These are phyloP conservation scores for Trichoderma sp. DNA, from an alignment of 2,329 filamentous ascomycete species.

Conservation along the genomic window DNA sequence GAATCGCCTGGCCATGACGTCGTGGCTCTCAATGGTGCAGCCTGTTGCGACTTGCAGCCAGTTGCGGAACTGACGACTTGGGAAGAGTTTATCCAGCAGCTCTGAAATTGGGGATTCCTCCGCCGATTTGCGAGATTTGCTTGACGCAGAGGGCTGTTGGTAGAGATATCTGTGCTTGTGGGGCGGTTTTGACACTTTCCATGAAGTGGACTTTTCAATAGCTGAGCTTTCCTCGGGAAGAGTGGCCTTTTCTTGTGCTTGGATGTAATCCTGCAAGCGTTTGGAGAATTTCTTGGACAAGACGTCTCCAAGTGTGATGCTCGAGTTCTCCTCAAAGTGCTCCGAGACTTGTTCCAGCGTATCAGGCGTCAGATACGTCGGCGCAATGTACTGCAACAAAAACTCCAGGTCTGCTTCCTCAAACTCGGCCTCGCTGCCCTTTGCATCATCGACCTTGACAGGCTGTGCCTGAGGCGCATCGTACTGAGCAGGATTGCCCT, in stretches of 20 bases:
- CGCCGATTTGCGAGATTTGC: conserved; percentile 36
- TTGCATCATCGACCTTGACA: conserved; percentile 43
- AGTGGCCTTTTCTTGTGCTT: conserved; percentile 56
- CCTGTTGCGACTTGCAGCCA: conserved; percentile 86
- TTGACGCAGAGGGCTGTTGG: conserved; percentile 53
- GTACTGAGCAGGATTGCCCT: conserved; percentile 86
- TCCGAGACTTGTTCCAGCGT: conserved; percentile 79
- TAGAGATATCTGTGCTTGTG: conserved; percentile 96
- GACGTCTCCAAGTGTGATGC: conserved; percentile 76
- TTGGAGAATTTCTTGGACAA: conserved; percentile 74
- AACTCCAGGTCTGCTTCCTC: conserved; percentile 83
- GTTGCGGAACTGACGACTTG: conserved; percentile 80
- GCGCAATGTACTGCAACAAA: conserved; percentile 83
- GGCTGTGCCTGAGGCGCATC: conserved; percentile 71
- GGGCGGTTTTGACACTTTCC: conserved; percentile 80
- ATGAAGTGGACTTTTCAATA: conserved; percentile 59
- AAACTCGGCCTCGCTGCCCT: conserved; percentile 55
- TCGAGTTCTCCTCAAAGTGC: conserved; percentile 78
- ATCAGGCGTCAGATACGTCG: conserved; percentile 88
- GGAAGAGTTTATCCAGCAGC: conserved; percentile 77
- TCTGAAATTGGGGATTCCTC: conserved; percentile 66
- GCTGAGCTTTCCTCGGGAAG: conserved; percentile 49
- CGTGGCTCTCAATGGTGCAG: conserved; percentile 68
- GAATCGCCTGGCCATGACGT: conserved; percentile 83
- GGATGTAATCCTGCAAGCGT: conserved; percentile 68